Evolutionary conservation across 768 basidiomycete species (phyloP).

Genomic region (Trametes meyenii): DNA sequence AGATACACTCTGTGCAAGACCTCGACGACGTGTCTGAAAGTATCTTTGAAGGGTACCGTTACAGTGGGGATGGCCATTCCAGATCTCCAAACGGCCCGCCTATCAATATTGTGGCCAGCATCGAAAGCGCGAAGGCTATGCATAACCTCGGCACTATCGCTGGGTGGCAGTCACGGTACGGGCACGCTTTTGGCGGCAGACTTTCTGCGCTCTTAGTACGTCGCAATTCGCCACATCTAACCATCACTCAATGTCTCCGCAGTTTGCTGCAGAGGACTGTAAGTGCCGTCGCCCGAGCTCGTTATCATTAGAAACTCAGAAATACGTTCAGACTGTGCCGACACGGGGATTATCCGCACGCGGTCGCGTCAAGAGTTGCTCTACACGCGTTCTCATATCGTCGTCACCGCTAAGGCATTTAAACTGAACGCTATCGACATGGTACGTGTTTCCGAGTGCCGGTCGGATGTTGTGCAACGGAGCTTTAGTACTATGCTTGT

Average conservation of each 20-base stretch:
- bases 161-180: constrained; percentile 58
- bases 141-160: constrained; percentile 73
- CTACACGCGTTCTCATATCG: constrained; percentile 81
- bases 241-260: neutral
- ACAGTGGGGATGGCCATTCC: constrained; percentile 7
- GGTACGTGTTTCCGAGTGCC: constrained; percentile 47
- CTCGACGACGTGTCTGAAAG: constrained; percentile 60
- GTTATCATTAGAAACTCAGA: neutral
- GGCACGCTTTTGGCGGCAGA: constrained; percentile 48
- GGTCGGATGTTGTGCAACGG: neutral
- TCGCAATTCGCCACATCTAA: constrained; percentile 4
- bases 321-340: constrained; percentile 73
- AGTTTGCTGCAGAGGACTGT: constrained; percentile 99
- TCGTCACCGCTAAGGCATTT: constrained; percentile 81
- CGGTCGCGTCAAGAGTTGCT: constrained; percentile 74
- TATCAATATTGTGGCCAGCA: constrained; percentile 72
- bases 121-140: constrained; percentile 81
- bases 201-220: constrained; percentile 70
- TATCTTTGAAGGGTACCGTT: constrained; percentile 39
- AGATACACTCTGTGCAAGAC: constrained; percentile 73
- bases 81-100: constrained; percentile 31
- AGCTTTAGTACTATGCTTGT: neutral
- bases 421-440: constrained; percentile 88
- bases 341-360: constrained; percentile 81
- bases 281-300: constrained; percentile 23